Evolutionary conservation across 73 alveolate species (phyloP).

Genomic region (Paramecium octaurelia): DNA sequence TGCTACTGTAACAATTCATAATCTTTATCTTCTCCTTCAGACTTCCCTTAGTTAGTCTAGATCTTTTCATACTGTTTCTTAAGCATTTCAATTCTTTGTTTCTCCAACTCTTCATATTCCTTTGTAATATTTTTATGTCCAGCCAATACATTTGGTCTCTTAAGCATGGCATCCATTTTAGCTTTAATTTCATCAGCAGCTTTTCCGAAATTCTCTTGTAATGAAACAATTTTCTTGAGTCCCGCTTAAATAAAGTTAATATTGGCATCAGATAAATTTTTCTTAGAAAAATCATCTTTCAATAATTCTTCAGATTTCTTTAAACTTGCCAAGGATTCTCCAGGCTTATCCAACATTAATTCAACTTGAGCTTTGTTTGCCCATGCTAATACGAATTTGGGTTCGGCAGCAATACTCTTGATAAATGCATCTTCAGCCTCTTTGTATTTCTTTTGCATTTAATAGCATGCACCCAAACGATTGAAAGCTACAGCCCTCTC

Average conservation of each 20-base stretch:
- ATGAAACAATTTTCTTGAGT: not conserved
- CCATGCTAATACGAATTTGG: not conserved
- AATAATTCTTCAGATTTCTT: not conserved
- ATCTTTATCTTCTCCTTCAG: not conserved
- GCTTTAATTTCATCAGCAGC: not conserved
- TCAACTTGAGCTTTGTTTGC: not conserved
- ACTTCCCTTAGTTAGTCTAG: not conserved
- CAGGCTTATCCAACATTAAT: not conserved
- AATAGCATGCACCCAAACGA: not conserved
- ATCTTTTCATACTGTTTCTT: not conserved
- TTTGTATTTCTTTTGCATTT: not conserved
- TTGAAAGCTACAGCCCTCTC: not conserved
- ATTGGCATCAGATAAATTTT: not conserved
- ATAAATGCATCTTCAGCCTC: not conserved
- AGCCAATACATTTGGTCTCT: not conserved
- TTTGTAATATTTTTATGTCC: not conserved
- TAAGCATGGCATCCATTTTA: not conserved
- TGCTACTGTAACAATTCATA: not conserved
- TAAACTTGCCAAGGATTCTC: not conserved
- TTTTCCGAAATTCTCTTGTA: not conserved
- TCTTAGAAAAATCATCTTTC: not conserved
- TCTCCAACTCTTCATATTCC: not conserved
- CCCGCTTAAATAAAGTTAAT: not conserved
- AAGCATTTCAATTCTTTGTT: not conserved
- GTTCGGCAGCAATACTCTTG: not conserved